These are phyloP conservation scores for Linaria vulgaris DNA, from an alignment of 257 asterid genomes.

Conservation along the genomic window DNA sequence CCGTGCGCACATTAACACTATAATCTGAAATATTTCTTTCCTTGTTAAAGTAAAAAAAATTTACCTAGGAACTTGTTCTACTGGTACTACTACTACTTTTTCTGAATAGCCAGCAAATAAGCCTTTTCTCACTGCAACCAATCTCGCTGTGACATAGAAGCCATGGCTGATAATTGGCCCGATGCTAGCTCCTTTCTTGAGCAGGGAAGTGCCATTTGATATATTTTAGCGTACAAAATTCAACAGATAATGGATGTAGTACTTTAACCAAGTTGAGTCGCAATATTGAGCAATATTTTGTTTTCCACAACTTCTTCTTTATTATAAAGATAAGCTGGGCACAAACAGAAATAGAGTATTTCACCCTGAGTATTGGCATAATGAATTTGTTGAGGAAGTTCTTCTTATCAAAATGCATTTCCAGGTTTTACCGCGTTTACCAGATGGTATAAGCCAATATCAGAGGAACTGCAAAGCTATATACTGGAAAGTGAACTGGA, in stretches of 20 bases:
- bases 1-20: too few relatives aligned
- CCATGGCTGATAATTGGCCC: too few relatives aligned
- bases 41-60: too few relatives aligned
- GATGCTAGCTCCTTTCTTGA: not conserved
- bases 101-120: too few relatives aligned
- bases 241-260: not conserved
- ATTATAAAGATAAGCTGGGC: not conserved
- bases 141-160: too few relatives aligned
- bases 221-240: slow-evolving; percentile 2
- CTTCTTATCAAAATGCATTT: slow-evolving; percentile 23
- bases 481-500: slow-evolving; percentile 77
- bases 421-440: slow-evolving; percentile 47
- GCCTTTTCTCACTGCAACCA: too few relatives aligned
- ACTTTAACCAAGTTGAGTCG: not conserved
- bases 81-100: too few relatives aligned
- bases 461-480: slow-evolving; percentile 62
- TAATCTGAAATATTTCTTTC: too few relatives aligned
- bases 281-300: not conserved
- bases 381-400: not conserved
- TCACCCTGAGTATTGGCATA: not conserved
- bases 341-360: not conserved
- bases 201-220: not conserved
- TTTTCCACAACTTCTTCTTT: not conserved
- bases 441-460: slow-evolving; percentile 62
- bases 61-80: too few relatives aligned